A percentile compares a stretch with the other conserved stretches of the same genome.
phyloP scores from a whole-genome alignment of 208 protist genomes.

The Naegleria lovaniensis region DNA sequence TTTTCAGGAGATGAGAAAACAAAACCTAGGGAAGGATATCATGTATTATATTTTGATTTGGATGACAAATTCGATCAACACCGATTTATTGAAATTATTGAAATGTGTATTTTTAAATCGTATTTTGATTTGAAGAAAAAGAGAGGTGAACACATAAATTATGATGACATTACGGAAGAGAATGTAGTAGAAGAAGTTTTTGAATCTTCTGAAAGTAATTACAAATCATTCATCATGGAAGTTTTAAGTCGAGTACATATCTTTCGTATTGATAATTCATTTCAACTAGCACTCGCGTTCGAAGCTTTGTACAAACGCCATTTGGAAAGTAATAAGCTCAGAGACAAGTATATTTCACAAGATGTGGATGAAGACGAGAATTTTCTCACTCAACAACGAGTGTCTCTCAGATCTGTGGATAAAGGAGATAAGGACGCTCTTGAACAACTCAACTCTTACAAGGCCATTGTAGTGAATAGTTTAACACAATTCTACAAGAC shows the following conservation, averaged over 20 bases:
- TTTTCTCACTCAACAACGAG: background rate
- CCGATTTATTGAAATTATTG: background rate
- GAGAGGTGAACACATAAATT: background rate
- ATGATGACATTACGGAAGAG: background rate
- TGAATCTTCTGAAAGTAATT: background rate
- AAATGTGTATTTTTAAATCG: background rate
- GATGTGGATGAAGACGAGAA: background rate
- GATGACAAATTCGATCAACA: background rate
- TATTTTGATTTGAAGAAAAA: background rate
- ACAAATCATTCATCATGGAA: background rate
- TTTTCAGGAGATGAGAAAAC: background rate
- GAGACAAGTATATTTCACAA: background rate
- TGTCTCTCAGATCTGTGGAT: background rate
- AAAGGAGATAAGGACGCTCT: background rate
- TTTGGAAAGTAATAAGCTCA: background rate
- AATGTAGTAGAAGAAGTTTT: background rate
- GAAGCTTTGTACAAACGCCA: background rate
- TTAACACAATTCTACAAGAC: background rate
- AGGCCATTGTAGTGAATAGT: background rate
- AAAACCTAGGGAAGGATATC: slow-evolving; percentile 3
- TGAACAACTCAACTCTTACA: background rate
- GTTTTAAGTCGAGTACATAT: background rate
- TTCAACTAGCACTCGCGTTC: background rate
- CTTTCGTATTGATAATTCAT: background rate
- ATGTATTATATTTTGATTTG: background rate